A percentile compares a stretch with the other conserved stretches of the same genome.
phyloP scores from a whole-genome alignment of 768 basidiomycete species.

The Hypholoma fasciculare region DNA sequence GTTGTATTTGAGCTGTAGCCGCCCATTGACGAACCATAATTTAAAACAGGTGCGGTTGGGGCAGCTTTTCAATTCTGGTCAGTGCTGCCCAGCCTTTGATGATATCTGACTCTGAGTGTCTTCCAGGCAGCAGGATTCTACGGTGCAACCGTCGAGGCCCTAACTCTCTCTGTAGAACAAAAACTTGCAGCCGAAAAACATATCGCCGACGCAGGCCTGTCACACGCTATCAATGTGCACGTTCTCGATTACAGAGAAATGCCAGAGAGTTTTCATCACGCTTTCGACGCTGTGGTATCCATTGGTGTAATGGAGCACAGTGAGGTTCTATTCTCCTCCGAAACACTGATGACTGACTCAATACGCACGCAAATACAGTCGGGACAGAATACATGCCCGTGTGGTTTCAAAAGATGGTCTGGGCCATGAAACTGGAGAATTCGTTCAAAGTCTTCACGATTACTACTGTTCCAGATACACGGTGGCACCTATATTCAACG shows the following conservation, averaged over 20 bases:
- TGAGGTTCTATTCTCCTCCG: not conserved
- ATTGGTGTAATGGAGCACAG: slow-evolving; percentile 16
- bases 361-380: not conserved
- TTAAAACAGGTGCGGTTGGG: slow-evolving; percentile 14
- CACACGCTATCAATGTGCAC: slow-evolving; percentile 11
- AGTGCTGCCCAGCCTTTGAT: not conserved
- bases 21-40: not conserved
- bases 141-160: slow-evolving; percentile 11
- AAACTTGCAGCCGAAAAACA: slow-evolving; percentile 7
- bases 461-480: slow-evolving; percentile 11
- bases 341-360: not conserved
- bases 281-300: slow-evolving; percentile 13
- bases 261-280: slow-evolving; percentile 9
- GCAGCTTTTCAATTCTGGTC: slow-evolving; percentile 13
- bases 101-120: not conserved
- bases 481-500: slow-evolving; percentile 10
- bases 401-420: slow-evolving; percentile 12
- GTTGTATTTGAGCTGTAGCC: not conserved
- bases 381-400: slow-evolving; percentile 12
- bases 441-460: slow-evolving; percentile 15
- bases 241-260: slow-evolving; percentile 13
- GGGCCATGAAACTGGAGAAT: slow-evolving; percentile 13
- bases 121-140: slow-evolving; percentile 8
- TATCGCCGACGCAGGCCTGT: slow-evolving; percentile 9
- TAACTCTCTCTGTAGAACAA: slow-evolving; percentile 12